Evolutionary conservation across 176 grass and related monocot genomes (phyloP), one percentile per base, ranked within the genome.

Genomic region (Aegilops sharonensis): DNA sequence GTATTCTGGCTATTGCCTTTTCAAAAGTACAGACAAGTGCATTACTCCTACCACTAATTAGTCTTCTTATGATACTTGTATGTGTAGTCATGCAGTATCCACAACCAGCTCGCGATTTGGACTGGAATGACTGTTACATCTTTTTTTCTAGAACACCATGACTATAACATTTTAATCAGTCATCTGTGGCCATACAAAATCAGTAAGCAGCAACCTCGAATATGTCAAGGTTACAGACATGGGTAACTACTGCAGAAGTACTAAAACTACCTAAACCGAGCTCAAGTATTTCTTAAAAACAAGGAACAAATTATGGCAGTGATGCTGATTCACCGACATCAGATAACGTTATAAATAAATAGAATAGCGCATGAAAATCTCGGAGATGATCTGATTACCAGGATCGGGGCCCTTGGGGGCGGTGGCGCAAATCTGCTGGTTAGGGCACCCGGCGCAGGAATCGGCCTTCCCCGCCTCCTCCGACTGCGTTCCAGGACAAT

Each of bases 331-430:
- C 17, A 21, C 56, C 56, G 20, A 21, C 6, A 59, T 21, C 56
- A 59, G 18, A 59, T 59, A 59, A 59, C 50, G 15, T 54, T 54
- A 54, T 6, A 54, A 54, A 54, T 54, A 54, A 52, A 54, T 18
- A 18, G 6, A 54, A 54, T 6, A 54, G 50, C 6, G 50, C 23
- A 40, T 63, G 21, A 30, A 54, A 15, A 64, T 79, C 59, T 32
- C 7, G 14, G 72, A 65, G 15, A 77, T 9, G 5, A 20, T 85
- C 48, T 36, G 35, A 43, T 73, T 94, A 98, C 96, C 96, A 47
- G 96, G 96, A 39, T 98, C 93, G 1, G 95, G 95, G 81, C 93
- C 90, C 88, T 94, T 98, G 24, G 93, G 95, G 45, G 93, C 93
- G 6, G 91, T 95, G 56, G 95, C 91, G 64, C 95, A 98, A 64